Base-by-base conservation (phyloP, 2,329 filamentous ascomycete species). In the Gyromitra esculenta region DNA sequence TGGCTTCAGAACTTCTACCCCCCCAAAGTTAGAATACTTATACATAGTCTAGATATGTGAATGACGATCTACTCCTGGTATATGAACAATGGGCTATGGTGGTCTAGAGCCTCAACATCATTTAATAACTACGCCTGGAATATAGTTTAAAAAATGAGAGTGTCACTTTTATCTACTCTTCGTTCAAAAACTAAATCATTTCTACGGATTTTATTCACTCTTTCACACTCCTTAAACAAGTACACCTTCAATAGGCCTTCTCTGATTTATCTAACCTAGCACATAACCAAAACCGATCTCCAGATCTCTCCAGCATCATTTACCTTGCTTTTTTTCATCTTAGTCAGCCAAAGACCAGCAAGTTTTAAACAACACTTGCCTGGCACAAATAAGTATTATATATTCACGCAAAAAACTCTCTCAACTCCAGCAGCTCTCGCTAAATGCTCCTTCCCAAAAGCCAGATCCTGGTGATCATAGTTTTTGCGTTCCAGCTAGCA, bases 401-500 rank as follows among this genome's bases (percentile, higher is more conserved):
- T 60, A 60, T 41, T 13, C 15, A 9, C 57, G 21, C 60, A 21
- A n/a, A 64, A 25, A 50, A 13, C 41, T 4, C 21, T 15, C 3
- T 35, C 6, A 5, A 18, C 11, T 25, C 43, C 1, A 3, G 37
- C 13, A 25, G n/a, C 31, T 21, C 35, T n/a, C 18, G 25, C 31
- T 9, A 18, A 37, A 67, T 67, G 64, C 7, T 56, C n/a, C 43
- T 56, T n/a, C 31, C 4, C 8, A 41, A 25, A 25, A 35, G 35
- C 18, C 43, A 9, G 3, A 56, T 67, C 50, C 11, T 67, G 43
- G 48, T 25, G 48, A 43, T 41, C 25, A 5, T 67, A 21, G n/a
- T 43, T 56, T 41, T 67, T 54, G 35, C n/a, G 6, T 48, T 67
- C n/a, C 64, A 56, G 15, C 48, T 67, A 31, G 50, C 37, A 2